phyloP scores from a whole-genome alignment of 73 alveolate species.

The Tetrahymena elliotti region DNA sequence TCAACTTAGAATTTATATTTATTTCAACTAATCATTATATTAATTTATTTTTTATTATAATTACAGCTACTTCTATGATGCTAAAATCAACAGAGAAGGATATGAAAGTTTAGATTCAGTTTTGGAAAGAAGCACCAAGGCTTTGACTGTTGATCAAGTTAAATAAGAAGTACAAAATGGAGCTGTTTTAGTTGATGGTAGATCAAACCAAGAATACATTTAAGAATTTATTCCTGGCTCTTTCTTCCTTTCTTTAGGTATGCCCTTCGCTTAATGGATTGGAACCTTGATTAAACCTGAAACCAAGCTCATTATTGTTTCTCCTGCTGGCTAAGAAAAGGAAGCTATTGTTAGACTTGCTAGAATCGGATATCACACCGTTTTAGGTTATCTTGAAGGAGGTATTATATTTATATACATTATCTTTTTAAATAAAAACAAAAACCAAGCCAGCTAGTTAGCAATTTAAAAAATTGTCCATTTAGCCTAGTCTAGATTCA shows the following conservation, averaged over 20 bases:
- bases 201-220: conserved; percentile 9
- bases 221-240: conserved; percentile 32
- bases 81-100: background rate
- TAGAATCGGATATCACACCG: conserved; percentile 46
- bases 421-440: background rate
- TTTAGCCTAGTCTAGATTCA: too few relatives aligned
- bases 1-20: too few relatives aligned
- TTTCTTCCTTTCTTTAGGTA: conserved; percentile 13
- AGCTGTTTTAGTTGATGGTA: conserved; percentile 14
- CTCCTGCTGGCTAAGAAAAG: conserved; percentile 28
- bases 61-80: background rate
- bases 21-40: too few relatives aligned
- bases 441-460: background rate
- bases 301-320: conserved; percentile 11
- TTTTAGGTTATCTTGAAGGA: conserved; percentile 44
- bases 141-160: conserved; percentile 29
- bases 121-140: background rate
- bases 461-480: too few relatives aligned
- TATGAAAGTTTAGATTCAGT: background rate
- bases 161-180: background rate
- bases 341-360: conserved; percentile 40
- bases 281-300: conserved; percentile 41
- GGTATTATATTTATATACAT: background rate
- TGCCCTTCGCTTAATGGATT: conserved; percentile 32
- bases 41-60: background rate